Base-by-base conservation (phyloP, 805 yeast genomes). In the Barnettozyma vustinii region DNA sequence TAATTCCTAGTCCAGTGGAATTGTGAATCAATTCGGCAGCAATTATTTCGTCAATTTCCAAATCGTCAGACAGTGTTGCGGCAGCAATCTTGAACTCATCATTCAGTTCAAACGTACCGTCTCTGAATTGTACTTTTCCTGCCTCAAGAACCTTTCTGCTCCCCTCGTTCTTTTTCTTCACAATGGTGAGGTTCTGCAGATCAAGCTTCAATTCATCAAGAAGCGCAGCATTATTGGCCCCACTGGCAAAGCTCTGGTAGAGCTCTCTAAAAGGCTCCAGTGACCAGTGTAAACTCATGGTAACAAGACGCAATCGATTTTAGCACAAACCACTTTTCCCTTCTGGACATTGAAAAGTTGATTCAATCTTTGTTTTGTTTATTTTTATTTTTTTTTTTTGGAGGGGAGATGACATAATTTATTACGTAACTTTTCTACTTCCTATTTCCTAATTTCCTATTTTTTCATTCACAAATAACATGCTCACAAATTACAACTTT, bases 1-100 rank as follows among this genome's bases (percentile, higher is more conserved):
- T 67, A 0, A 74, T 68, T 1, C 85, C 84, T 46, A 57, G 68
- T 21, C 63, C 62, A 18, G 68, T 59, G 4, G 89, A 76, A 51
- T 66, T 63, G 45, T 69, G 76, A 2, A 91, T 71, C 25, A 87
- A 61, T 59, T 89, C 87, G 1, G 95, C 94, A 1, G 87, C 77
- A 2, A 77, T 71, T 26, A 86, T 46, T 62, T 92, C 97, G 64
- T 92, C 96, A 45, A 92, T 69, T 44, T 86, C 72, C 46, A 92
- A 71, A 36, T 80, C 81, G 53, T 81, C 87, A 0, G 91, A 70
- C 16, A 85, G 59, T 21, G 72, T 70, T 5, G 81, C 70, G 1
- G 89, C 76, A 4, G 77, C 72, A 46, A 80, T 73, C 37, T 84
- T 72, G 56, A 89, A 91, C 36, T 79, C 78, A 42, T 78, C 71